These are phyloP conservation scores for Geoglossum glabrum DNA, from an alignment of 495 filamentous ascomycete species.

Conservation along the genomic window DNA sequence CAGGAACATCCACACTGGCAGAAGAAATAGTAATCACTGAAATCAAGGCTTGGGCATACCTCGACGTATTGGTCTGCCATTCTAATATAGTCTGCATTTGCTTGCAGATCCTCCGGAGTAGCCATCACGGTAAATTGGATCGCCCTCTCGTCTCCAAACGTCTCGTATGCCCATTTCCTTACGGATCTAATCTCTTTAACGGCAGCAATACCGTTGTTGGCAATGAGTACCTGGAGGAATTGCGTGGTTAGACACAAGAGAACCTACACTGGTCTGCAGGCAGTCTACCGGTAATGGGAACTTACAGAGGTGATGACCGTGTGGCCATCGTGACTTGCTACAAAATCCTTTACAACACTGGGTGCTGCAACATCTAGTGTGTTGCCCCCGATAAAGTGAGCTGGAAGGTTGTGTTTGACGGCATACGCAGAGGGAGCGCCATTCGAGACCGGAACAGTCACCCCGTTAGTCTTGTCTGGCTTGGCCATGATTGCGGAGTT, in stretches of 20 bases:
- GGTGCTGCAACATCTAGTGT: conserved; percentile 56
- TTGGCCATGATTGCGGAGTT: not conserved
- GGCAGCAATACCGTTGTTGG: conserved; percentile 98
- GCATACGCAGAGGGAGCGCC: conserved; percentile 34
- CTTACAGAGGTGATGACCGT: conserved; percentile 93
- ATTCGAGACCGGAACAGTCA: conserved; percentile 4
- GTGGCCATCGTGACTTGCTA: conserved; percentile 73
- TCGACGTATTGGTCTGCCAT: conserved; percentile 99
- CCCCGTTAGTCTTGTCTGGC: not conserved
- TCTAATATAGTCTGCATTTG: conserved; percentile 97
- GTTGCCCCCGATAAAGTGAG: conserved; percentile 95
- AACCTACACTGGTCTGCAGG: not conserved
- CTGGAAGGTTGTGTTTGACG: conserved; percentile 56
- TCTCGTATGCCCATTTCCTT: conserved; percentile 99
- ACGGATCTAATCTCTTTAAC: conserved; percentile 98
- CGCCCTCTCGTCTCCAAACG: conserved; percentile 90
- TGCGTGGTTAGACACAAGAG: not conserved
- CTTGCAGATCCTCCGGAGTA: conserved; percentile 92
- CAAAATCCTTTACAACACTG: conserved; percentile 84
- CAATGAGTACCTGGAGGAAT: conserved; percentile 66
- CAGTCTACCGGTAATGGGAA: not conserved
- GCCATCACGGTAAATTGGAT: conserved; percentile 99
- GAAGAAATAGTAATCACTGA: not conserved
- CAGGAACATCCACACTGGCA: not conserved
- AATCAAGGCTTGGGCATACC: conserved; percentile 24